Evolutionary conservation across 768 basidiomycete species (phyloP), one percentile per base, ranked within the genome.

Genomic region (Lentinula detonsa): DNA sequence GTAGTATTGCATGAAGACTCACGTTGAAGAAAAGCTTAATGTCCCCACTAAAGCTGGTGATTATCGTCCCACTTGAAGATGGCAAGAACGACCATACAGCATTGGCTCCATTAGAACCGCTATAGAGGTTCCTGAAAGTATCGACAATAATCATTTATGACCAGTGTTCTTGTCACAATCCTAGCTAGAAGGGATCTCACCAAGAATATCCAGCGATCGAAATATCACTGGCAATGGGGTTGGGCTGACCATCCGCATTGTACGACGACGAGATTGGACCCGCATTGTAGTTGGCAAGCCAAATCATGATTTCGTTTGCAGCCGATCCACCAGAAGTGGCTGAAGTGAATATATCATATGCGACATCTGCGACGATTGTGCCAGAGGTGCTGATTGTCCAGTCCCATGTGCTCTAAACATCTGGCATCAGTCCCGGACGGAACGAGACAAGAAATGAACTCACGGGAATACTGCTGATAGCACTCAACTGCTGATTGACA

Each of bases 311-410:
- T 60, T 79, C 78, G 58, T 78, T 78, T 28, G 70, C 73, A 57
- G 77, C 76, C 40, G 75, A 69, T 31, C 85, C 85, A 1, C 80
- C 80, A 43, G 82, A 42, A 3, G 73, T 72, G 62, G 65, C 65
- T 1, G 86, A 80, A 0, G 86, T 88, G 75, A 88, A 89, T 1
- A 88, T 62, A 63, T 88, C 87, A 61, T 78, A 88, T 7, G 85
- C 83, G 33, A 86, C 76, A 61, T 88, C 77, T 0, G 81, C 78
- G 28, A 83, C 79, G 60, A 83, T 70, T 0, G 68, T 69, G 4
- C 74, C 78, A 4, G 74, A 71, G 11, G 69, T 70, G 16, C 65
- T 65, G 61, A 84, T 81, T 7, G 76, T 76, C 87, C 87, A 88
- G 1, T 69, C 57, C 87, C 87, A 88, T 0, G 67, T 71, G 35